Base-by-base conservation (phyloP, 495 filamentous ascomycete species). In the Thermochaetoides thermophila region DNA sequence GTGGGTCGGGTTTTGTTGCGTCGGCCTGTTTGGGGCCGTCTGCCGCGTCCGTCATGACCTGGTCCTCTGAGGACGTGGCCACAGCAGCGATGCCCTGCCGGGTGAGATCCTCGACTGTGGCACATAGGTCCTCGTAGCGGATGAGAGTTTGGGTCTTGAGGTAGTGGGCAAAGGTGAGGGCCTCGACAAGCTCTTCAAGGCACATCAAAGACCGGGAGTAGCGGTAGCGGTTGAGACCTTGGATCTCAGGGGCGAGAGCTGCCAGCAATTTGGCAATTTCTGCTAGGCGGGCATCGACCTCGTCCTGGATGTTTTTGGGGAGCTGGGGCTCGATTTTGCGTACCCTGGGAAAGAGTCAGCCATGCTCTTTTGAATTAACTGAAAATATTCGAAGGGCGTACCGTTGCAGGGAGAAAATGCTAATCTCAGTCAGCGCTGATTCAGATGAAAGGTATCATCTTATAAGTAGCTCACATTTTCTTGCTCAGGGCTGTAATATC, bases 401-500 rank as follows among this genome's bases (percentile, higher is more conserved):
- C 82, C 87, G 73, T 59, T 95, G 89, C 12, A 95, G 61, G 3
- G 85, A 73, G 59, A 97, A 96, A 37, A 96, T 95, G 31, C 87
- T 93, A 45, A n/a, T n/a, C n/a, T n/a, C n/a, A n/a, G n/a, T n/a
- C n/a, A n/a, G n/a, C n/a, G n/a, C n/a, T n/a, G n/a, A n/a, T n/a
- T n/a, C n/a, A n/a, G n/a, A n/a, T n/a, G n/a, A n/a, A n/a, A n/a
- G n/a, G n/a, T n/a, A n/a, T n/a, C n/a, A n/a, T n/a, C n/a, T n/a
- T n/a, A n/a, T n/a, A n/a, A n/a, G n/a, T n/a, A n/a, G 34, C 61
- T 61, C 57, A 93, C 89, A 95, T 91, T 64, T 96, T 96, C 68
- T 97, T 97, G 59, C 84, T 93, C 25, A 82, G 52, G 0, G 81
- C 85, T 6, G 91, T 97, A 39, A 96, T 78, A 58, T 96, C 89